Base-by-base conservation (phyloP, 1,139 yeast genomes). In the Arxiozyma slooffiae region DNA sequence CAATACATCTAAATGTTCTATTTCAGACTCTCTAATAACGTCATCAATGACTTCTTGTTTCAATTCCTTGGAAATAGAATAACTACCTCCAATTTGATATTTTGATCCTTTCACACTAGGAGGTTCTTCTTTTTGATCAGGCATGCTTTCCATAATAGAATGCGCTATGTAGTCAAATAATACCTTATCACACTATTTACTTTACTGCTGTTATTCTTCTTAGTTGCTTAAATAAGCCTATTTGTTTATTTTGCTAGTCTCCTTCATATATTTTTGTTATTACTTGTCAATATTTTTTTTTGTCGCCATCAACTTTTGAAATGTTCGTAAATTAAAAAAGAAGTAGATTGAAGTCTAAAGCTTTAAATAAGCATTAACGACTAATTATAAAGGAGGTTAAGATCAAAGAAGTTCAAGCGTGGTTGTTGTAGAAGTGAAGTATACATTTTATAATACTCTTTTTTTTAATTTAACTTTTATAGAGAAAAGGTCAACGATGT, bases 11-110 rank as follows among this genome's bases (percentile, higher is more conserved):
- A 23, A 8, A 20, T 51, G 60, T 23, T 50, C 52, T 41, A n/a
- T 11, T n/a, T 52, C 60, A 30, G 60, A 67, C n/a, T 66, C 71
- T 26, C 47, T 45, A 23, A 38, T 43, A 17, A n/a, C 7, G 2
- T 69, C 71, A 18, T 62, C 64, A 40, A 53, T 52, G 23, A 69
- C 56, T n/a, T 64, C 70, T 2, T 59, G 55, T 38, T 57, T 60
- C 17, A 71, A 55, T 21, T 64, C 62, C 46, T 67, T 61, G 2
- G 77, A 71, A 9, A 70, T 66, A 6, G 75, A 63, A 53, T 68
- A 73, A 38, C 43, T 54, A 5, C 57, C 60, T 23, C 61, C 58
- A 14, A 57, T 30, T 41, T 49, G 56, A 40, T 53, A 53, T 26
- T 46, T 53, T 7, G 23, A 24, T n/a, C n/a, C 30, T 17, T 42